Percentiles rank a stretch among this genome's conserved stretches.
phyloP scores from a whole-genome alignment of 768 basidiomycete species.

The Epithele typhae region DNA sequence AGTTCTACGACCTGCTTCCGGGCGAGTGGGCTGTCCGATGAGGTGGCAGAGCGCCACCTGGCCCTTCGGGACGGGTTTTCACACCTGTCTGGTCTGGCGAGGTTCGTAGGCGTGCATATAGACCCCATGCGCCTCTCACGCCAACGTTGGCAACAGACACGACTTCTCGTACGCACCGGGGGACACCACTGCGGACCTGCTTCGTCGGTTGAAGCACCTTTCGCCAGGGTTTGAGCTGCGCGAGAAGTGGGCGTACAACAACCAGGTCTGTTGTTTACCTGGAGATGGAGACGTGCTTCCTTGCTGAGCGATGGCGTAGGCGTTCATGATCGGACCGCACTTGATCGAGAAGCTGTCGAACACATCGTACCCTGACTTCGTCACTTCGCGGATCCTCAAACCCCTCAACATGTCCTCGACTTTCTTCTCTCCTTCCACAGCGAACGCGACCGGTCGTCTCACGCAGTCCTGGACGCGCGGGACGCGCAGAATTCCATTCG shows the following conservation, averaged over 20 bases:
- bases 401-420: constrained; percentile 39
- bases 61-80: constrained; percentile 35
- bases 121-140: constrained; percentile 31
- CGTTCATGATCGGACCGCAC: constrained; percentile 34
- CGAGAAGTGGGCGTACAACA: constrained; percentile 36
- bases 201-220: constrained; percentile 26
- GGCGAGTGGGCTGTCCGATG: constrained; percentile 37
- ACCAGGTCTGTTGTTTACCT: constrained; percentile 24
- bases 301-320: constrained; percentile 20
- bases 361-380: constrained; percentile 34
- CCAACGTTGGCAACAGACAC: constrained; percentile 29
- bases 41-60: constrained; percentile 31
- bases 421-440: constrained; percentile 34
- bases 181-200: constrained; percentile 25
- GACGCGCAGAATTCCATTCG: constrained; percentile 33
- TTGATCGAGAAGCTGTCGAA: constrained; percentile 32
- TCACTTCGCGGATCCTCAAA: constrained; percentile 36
- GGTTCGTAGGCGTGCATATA: no score
- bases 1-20: constrained; percentile 33
- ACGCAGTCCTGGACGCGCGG: constrained; percentile 30
- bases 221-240: constrained; percentile 33
- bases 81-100: constrained; percentile 21
- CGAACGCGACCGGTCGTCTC: constrained; percentile 28
- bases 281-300: not conserved
- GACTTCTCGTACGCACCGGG: not conserved